A percentile compares a stretch with the other conserved stretches of the same genome.
Evolutionary conservation across 176 grass and related monocot species (phyloP).

Genomic region (Zoysia pacifica): DNA sequence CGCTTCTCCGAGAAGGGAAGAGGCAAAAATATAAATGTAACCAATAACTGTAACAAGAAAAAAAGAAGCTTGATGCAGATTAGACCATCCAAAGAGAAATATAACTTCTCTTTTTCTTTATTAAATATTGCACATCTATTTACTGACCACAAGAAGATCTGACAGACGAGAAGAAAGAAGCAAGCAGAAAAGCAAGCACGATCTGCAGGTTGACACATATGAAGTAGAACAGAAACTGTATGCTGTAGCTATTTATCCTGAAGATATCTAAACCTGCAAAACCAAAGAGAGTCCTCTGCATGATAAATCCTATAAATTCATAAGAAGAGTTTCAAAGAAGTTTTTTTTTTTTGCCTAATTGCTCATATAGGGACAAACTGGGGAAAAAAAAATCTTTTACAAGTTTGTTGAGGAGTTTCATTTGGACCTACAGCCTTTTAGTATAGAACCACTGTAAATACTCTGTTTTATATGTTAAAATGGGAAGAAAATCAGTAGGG

Average conservation of each 20-base stretch:
- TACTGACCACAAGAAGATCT: constrained; percentile 51
- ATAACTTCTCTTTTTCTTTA: background rate
- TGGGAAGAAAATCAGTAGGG: background rate
- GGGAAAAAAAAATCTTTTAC: background rate
- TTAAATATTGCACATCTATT: background rate
- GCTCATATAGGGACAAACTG: background rate
- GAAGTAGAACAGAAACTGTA: constrained; percentile 70
- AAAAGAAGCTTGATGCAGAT: background rate
- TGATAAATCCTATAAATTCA: background rate
- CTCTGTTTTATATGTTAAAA: background rate
- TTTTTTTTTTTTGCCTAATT: background rate
- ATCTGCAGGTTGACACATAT: constrained; percentile 65
- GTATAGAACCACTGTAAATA: no score
- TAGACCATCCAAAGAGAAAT: background rate
- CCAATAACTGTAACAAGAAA: constrained; percentile 48
- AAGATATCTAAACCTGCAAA: constrained; percentile 63
- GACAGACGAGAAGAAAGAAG: constrained; percentile 63
- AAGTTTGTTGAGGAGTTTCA: background rate
- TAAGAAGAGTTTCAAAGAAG: background rate
- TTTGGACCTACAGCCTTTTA: background rate
- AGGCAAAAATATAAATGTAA: constrained; percentile 63
- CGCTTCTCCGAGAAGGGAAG: constrained; percentile 48
- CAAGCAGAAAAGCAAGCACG: constrained; percentile 51
- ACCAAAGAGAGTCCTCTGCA: background rate
- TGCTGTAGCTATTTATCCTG: constrained; percentile 55